These are phyloP conservation scores for Rhizopogon rudus DNA, from an alignment of 768 basidiomycete genomes.

Conservation along the genomic window DNA sequence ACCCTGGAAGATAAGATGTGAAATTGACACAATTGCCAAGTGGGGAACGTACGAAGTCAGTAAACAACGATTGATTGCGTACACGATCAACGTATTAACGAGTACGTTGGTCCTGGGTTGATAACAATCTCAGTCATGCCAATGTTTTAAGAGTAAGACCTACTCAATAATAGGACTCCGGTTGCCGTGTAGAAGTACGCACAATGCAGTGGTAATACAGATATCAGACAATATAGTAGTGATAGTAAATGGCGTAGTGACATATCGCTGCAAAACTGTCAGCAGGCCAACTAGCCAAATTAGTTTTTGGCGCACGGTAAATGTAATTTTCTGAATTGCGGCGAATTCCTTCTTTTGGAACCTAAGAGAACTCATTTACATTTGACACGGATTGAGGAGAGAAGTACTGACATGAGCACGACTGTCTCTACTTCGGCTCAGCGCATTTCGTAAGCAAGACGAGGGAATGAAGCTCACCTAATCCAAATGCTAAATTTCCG, in stretches of 20 bases:
- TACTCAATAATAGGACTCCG: slow-evolving; percentile 32
- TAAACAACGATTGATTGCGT: slow-evolving; percentile 46
- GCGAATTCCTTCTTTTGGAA: slow-evolving; percentile 31
- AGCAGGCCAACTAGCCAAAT: neutral
- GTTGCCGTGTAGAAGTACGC: slow-evolving; percentile 34
- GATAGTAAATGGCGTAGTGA: slow-evolving; percentile 42
- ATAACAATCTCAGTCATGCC: neutral
- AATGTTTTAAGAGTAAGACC: neutral
- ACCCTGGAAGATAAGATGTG: slow-evolving; percentile 4
- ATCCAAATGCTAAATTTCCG: slow-evolving; percentile 25
- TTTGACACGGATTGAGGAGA: too few relatives aligned
- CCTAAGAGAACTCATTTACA: slow-evolving; percentile 15
- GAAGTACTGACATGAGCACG: slow-evolving; percentile 2
- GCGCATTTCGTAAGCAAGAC: neutral
- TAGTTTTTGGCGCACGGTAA: slow-evolving; percentile 25
- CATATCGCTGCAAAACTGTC: slow-evolving; percentile 23
- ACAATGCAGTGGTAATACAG: slow-evolving; percentile 37
- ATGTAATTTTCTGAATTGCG: slow-evolving; percentile 30
- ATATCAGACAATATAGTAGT: slow-evolving; percentile 41
- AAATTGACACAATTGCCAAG: neutral
- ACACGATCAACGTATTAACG: slow-evolving; percentile 39
- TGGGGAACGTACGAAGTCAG: slow-evolving; percentile 37
- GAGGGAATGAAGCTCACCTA: slow-evolving; percentile 22
- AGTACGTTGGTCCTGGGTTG: slow-evolving; percentile 35
- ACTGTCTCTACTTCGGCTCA: slow-evolving; percentile 7